Percentiles rank a stretch among this genome's conserved stretches.
Conservation (phyloP, 371 early-diverging fungal genomes). For the Phascolomyces articulosus region DNA sequence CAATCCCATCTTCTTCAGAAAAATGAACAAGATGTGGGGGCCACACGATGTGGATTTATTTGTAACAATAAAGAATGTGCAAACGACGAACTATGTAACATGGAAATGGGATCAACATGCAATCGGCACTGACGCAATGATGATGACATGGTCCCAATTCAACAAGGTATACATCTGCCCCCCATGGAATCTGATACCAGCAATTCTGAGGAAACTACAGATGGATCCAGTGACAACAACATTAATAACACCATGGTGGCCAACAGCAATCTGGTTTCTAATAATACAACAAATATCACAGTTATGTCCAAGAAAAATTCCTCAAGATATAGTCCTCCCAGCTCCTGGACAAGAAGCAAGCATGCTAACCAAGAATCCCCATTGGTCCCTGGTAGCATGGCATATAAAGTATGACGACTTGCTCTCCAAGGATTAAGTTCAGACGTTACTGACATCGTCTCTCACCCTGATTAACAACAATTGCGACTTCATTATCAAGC, state of each 20-base stretch:
- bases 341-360: neutral
- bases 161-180: neutral
- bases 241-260: neutral
- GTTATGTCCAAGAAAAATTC: neutral
- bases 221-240: neutral
- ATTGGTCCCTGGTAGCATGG: neutral
- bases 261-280: conserved; percentile 1
- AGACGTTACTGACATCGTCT: neutral
- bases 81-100: neutral
- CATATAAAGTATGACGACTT: neutral
- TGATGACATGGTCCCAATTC: neutral
- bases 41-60: neutral
- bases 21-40: neutral
- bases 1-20: neutral
- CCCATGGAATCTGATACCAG: neutral
- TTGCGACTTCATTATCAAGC: neutral
- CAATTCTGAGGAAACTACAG: neutral
- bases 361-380: neutral
- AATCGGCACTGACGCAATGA: neutral
- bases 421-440: neutral
- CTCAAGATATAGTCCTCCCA: neutral
- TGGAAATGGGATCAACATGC: conserved; percentile 3
- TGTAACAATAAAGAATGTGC: neutral
- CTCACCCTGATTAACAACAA: neutral
- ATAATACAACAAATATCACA: neutral